Evolutionary conservation across 768 basidiomycete genomes (phyloP), one percentile per base, ranked within the genome.

Genomic region (Boletus rufocinnamomeus): DNA sequence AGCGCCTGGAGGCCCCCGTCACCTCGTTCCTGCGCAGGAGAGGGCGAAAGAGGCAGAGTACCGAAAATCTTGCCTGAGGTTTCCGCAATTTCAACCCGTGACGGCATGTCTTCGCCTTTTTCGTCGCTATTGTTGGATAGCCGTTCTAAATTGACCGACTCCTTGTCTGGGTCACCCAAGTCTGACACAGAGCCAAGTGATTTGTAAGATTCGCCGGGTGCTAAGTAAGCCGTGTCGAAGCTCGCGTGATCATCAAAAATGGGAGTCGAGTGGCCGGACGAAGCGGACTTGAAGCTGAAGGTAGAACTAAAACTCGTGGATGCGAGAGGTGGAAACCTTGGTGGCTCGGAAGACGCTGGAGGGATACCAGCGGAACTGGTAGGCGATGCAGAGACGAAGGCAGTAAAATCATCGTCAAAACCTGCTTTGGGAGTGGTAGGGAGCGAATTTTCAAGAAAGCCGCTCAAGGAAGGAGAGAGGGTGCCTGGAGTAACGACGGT

Each of bases 371-470:
- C 34, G 2, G 61, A 50, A 32, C 40, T 61, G 30, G 66, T 57
- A 47, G 76, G 82, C 27, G 66, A 57, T n/a, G 87, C 87, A 34
- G 87, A 85, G 19, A 91, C 80, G 61, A 90, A 90, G 30, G 83
- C 85, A 2, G 85, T 80, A 66, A 94, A 94, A 69, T 94, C 88
- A 65, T 93, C 91, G 54, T 93, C 91, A 63, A 93, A 84, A 17
- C 80, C 78, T n/a, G 60, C 46, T 46, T 54, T 56, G 25, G 68
- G 84, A 4, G 78, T 78, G 51, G 69, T 64, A 23, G 68, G 65
- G 10, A 63, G 62, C 40, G 64, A 68, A n/a, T 37, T 58, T 34
- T 58, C 63, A 19, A 64, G 40, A 34, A 61, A 64, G 8, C 69
- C 62, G 25, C 63, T 69, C 46, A 46, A 61, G 19, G 65, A 60